These are phyloP conservation scores for Candida namnaoensis DNA, from an alignment of 805 yeast species.

Conservation along the genomic window DNA sequence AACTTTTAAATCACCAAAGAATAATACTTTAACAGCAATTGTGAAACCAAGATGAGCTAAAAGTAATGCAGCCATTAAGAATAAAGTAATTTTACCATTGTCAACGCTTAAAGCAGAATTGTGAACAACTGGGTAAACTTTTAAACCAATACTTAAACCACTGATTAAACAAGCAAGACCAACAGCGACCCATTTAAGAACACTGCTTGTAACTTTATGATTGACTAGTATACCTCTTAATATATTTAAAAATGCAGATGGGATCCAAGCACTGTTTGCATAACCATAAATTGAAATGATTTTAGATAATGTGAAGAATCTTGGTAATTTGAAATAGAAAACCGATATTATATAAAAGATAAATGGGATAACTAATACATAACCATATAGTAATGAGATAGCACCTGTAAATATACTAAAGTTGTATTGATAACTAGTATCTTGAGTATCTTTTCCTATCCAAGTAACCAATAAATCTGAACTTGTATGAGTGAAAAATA, in stretches of 20 bases:
- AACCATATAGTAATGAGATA: constrained; percentile 65
- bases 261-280: constrained; percentile 79
- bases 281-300: constrained; percentile 77
- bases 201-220: constrained; percentile 31
- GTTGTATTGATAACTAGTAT: constrained; percentile 43
- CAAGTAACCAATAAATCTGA: constrained; percentile 55
- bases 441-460: constrained; percentile 18
- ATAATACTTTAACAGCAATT: constrained; percentile 54
- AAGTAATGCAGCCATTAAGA: constrained; percentile 31
- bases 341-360: constrained; percentile 41
- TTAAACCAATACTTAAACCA: constrained; percentile 44
- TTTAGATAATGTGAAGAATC: constrained; percentile 43
- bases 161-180: constrained; percentile 52
- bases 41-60: constrained; percentile 50
- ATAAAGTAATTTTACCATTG: constrained; percentile 26
- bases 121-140: constrained; percentile 30
- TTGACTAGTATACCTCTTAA: constrained; percentile 46
- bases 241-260: constrained; percentile 57
- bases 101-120: constrained; percentile 23
- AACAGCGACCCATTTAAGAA: constrained; percentile 58
- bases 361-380: constrained; percentile 59
- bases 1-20: constrained; percentile 38
- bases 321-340: constrained; percentile 44
- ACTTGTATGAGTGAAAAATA: constrained; percentile 70
- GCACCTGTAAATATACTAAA: constrained; percentile 61